A percentile compares a stretch with the other conserved stretches of the same genome.
Conservation (phyloP, 805 yeast genomes). For the Pichia ethanolica region DNA sequence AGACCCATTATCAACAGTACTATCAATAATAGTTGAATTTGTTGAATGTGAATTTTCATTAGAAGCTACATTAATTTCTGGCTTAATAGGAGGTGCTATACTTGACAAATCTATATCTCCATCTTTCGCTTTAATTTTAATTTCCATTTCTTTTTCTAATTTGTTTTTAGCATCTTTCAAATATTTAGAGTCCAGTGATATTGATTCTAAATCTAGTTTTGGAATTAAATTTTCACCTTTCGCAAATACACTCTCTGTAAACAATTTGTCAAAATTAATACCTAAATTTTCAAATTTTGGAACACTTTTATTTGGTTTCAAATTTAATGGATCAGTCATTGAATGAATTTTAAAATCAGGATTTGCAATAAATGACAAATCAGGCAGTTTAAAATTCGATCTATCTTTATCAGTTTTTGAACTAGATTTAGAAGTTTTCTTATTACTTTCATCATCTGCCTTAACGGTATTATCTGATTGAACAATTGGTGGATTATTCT, state of each 20-base stretch:
- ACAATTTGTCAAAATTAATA: constrained; percentile 18
- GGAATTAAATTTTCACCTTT: constrained; percentile 15
- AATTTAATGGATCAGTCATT: not conserved
- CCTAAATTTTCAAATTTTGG: constrained; percentile 10
- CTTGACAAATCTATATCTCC: too few species aligned
- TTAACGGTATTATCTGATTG: too few species aligned
- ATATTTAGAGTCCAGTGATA: not conserved
- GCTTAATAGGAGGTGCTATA: too few species aligned
- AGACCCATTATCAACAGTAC: too few species aligned
- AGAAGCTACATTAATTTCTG: too few species aligned
- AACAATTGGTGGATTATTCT: not conserved
- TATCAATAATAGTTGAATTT: too few species aligned
- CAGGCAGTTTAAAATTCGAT: constrained; percentile 1
- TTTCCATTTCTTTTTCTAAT: too few species aligned
- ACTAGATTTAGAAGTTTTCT: too few species aligned
- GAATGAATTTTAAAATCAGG: constrained; percentile 5
- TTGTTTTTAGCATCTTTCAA: too few species aligned
- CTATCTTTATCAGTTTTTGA: not conserved
- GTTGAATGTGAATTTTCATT: too few species aligned
- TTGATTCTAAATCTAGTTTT: constrained; percentile 12
- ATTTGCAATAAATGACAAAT: constrained; percentile 4
- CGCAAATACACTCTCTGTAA: constrained; percentile 21
- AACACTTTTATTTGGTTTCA: not conserved
- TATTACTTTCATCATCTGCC: too few species aligned
- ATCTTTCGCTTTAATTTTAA: too few species aligned